These are phyloP conservation scores for Mycena kentingensis DNA, from an alignment of 768 basidiomycete genomes.

Conservation along the genomic window DNA sequence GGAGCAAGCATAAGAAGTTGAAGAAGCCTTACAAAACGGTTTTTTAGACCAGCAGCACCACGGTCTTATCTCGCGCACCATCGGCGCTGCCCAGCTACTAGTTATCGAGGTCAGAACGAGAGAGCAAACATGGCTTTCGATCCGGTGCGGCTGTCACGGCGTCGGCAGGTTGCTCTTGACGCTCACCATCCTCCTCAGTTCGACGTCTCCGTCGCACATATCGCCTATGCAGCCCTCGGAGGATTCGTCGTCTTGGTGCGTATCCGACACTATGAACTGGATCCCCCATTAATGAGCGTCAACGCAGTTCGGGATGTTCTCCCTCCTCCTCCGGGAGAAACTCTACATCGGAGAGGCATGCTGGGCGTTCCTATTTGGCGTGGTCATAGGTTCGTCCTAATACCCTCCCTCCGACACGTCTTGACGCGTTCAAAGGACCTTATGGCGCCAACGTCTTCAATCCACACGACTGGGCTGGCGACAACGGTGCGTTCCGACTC, in stretches of 20 bases:
- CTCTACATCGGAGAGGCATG: constrained; percentile 87
- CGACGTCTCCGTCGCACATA: constrained; percentile 68
- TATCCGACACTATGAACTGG: constrained; percentile 62
- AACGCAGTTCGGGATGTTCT: constrained; percentile 98
- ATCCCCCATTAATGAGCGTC: too few relatives aligned
- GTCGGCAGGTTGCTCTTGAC: not conserved
- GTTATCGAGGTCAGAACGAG: too few relatives aligned
- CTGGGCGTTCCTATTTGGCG: too few relatives aligned
- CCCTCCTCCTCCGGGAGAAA: constrained; percentile 85
- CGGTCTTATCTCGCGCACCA: too few relatives aligned
- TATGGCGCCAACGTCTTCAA: constrained; percentile 81
- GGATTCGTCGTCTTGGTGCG: constrained; percentile 85
- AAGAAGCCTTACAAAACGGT: too few relatives aligned
- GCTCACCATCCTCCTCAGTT: constrained; percentile 38
- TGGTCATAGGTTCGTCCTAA: too few relatives aligned
- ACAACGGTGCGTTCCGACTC: constrained; percentile 17
- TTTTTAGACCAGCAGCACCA: too few relatives aligned
- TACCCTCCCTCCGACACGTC: too few relatives aligned
- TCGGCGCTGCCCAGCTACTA: too few relatives aligned
- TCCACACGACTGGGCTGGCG: constrained; percentile 72
- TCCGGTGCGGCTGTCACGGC: too few relatives aligned
- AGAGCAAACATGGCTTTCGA: constrained; percentile 14
- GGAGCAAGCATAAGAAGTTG: too few relatives aligned
- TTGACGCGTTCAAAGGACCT: too few relatives aligned
- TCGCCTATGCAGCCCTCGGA: constrained; percentile 78